A percentile compares a stretch with the other conserved stretches of the same genome.
These are phyloP conservation scores for Aspergillus luchuensis DNA, from an alignment of 2,329 filamentous ascomycete genomes.

Conservation along the genomic window DNA sequence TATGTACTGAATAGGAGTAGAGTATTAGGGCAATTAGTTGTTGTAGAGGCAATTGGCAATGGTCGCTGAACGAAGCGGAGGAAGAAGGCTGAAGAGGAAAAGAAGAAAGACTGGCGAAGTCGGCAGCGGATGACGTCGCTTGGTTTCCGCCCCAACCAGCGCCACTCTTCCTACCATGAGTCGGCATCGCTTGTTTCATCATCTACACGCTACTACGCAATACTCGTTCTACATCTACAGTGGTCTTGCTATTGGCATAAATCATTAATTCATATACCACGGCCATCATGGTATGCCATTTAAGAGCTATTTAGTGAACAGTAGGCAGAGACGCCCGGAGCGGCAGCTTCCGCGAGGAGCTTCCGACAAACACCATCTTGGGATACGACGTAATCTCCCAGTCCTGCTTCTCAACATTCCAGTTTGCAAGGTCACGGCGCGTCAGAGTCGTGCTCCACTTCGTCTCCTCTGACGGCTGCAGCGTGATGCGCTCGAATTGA, in stretches of 20 bases:
- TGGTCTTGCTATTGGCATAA: not conserved
- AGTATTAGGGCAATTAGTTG: fast-evolving
- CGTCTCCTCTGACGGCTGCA: constrained; percentile 67
- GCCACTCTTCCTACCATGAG: not conserved
- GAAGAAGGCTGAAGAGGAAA: constrained; percentile 10
- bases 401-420: constrained; percentile 78
- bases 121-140: constrained; percentile 13
- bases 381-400: constrained; percentile 68
- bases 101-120: not conserved
- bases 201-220: not conserved
- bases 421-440: constrained; percentile 82
- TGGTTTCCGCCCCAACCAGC: constrained; percentile 1
- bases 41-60: not conserved
- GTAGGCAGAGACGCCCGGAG: constrained; percentile 45
- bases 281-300: too few species aligned
- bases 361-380: constrained; percentile 64
- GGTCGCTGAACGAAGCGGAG: too few species aligned
- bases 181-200: not conserved
- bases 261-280: not conserved
- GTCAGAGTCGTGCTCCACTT: constrained; percentile 71
- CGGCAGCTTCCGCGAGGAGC: constrained; percentile 59
- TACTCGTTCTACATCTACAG: not conserved
- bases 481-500: constrained; percentile 75
- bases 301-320: constrained; percentile 22
- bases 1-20: not conserved